phyloP scores from a whole-genome alignment of 805 yeast species.

The Allodekkera sacchari region DNA sequence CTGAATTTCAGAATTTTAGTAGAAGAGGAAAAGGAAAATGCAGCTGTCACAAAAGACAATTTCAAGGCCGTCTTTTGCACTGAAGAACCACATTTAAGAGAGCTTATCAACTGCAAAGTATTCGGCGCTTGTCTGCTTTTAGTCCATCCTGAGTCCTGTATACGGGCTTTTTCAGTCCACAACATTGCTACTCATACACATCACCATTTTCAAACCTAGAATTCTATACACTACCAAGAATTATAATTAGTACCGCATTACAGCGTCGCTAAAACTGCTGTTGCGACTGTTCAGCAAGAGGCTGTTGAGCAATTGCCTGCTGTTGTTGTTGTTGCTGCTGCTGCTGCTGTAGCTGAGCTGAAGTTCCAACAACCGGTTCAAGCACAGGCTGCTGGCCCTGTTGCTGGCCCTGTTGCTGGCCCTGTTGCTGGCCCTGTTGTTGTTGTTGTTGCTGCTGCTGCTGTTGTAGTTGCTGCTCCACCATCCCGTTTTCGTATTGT shows the following conservation, averaged over 20 bases:
- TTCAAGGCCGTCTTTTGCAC: no score
- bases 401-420: background rate
- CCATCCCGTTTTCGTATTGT: conserved; percentile 14
- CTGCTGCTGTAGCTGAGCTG: background rate
- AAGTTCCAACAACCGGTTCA: no score
- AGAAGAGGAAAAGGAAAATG: no score
- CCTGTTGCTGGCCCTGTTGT: background rate
- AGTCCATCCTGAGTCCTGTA: no score
- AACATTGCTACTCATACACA: no score
- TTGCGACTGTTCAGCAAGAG: background rate
- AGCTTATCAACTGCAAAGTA: no score
- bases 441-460: conserved; percentile 3
- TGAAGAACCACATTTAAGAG: no score
- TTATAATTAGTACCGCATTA: no score
- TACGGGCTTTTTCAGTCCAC: no score
- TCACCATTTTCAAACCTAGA: no score
- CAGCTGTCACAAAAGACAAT: conserved; percentile 43
- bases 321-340: conserved; percentile 9
- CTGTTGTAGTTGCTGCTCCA: conserved; percentile 17
- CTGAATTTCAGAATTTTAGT: conserved; percentile 64
- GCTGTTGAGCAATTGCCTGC: conserved; percentile 3
- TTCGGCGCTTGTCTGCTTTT: no score
- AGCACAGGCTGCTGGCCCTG: background rate
- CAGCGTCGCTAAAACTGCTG: background rate
- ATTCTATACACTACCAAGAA: no score